phyloP scores from a whole-genome alignment of 2,329 filamentous ascomycete species.

The Ophiostoma perfectum region DNA sequence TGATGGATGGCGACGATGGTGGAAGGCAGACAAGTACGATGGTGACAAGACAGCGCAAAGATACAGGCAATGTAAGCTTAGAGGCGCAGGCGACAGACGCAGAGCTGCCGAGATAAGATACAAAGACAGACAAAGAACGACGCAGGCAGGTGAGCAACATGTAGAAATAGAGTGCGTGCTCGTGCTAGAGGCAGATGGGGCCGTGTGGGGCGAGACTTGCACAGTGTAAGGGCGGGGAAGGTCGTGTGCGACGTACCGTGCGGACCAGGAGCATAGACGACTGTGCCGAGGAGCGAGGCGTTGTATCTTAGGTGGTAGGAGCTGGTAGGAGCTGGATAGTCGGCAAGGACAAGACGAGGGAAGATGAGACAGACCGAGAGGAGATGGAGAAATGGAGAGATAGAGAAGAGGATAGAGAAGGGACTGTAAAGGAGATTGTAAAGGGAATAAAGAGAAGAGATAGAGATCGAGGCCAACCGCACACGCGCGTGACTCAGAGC shows the following conservation, averaged over 20 bases:
- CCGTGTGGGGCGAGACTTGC: slow-evolving; percentile 8
- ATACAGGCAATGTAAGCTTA: background rate
- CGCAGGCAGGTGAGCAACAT: slow-evolving; percentile 6
- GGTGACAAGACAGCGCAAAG: background rate
- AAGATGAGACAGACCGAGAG: background rate
- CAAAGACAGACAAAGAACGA: slow-evolving; percentile 6
- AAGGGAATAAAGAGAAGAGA: too few relatives aligned
- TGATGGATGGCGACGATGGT: slow-evolving; percentile 13
- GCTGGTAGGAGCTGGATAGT: background rate
- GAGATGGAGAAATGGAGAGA: background rate
- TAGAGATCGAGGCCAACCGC: too few relatives aligned
- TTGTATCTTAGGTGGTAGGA: background rate
- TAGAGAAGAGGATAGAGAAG: background rate
- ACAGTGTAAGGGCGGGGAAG: slow-evolving; percentile 12
- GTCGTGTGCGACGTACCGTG: slow-evolving; percentile 14
- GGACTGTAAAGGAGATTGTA: background rate
- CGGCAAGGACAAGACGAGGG: background rate
- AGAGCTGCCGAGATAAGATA: background rate
- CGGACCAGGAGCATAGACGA: background rate
- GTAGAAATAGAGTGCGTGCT: background rate
- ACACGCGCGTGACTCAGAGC: background rate
- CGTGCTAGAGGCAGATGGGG: background rate
- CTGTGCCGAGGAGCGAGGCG: slow-evolving; percentile 6
- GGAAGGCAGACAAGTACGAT: background rate
- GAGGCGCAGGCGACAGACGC: background rate